Conservation (phyloP, 1,284 basidiomycete genomes). For the Sphagnurus paluster region DNA sequence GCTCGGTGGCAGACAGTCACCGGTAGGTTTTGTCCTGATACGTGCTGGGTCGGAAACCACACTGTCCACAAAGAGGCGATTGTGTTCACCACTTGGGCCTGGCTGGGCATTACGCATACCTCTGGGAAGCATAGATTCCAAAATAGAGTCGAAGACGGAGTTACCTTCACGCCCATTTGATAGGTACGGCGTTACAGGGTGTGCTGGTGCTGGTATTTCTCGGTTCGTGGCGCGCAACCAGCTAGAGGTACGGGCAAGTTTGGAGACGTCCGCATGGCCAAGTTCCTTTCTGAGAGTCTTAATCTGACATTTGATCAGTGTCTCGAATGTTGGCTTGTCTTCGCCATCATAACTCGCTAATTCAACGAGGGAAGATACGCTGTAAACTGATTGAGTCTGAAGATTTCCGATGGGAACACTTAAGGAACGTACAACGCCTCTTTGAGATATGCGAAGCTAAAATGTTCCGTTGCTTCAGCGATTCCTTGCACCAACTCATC, state of each 20-base stretch:
- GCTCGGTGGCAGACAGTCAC: neutral
- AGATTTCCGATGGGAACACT: neutral
- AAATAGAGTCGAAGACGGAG: slow-evolving; percentile 22
- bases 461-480: slow-evolving; percentile 58
- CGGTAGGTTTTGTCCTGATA: neutral
- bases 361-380: slow-evolving; percentile 63
- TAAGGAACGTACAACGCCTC: slow-evolving; percentile 68
- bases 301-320: slow-evolving; percentile 57
- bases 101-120: neutral
- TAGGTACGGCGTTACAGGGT: slow-evolving; percentile 1
- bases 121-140: slow-evolving; percentile 14
- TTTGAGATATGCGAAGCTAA: slow-evolving; percentile 83
- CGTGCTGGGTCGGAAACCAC: slow-evolving; percentile 2
- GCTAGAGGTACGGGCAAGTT: no score
- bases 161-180: slow-evolving; percentile 21
- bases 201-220: neutral
- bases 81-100: neutral
- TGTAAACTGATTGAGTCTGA: slow-evolving; percentile 25
- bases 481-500: slow-evolving; percentile 61
- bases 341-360: slow-evolving; percentile 50
- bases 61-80: slow-evolving; percentile 6
- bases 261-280: slow-evolving; percentile 40
- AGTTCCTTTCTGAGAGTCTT: slow-evolving; percentile 59
- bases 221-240: no score
- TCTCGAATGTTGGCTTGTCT: slow-evolving; percentile 48